Evolutionary conservation across 208 protist genomes (phyloP), one percentile per base, ranked within the genome.

Genomic region (Acanthamoeba healyi): DNA sequence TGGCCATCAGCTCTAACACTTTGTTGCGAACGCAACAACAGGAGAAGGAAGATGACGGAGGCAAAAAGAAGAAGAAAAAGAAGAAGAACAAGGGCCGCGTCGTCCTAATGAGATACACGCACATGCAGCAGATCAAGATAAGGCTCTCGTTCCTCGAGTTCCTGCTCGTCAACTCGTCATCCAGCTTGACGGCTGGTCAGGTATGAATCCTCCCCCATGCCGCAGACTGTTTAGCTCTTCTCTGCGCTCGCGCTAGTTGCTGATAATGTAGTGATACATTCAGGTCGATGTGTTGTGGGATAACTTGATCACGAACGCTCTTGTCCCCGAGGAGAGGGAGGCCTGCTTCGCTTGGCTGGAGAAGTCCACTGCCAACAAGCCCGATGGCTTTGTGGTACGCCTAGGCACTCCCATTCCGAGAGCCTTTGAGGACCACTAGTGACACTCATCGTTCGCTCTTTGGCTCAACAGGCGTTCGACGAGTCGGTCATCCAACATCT

Each of bases 71-170:
- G n/a, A 63, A 79, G 14, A 77, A 90, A 19, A 61, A 88, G 46
- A 94, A 82, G n/a, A 87, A 67, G 32, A 77, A 86, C 32, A 94
- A 94, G 40, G 82, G 61, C 4, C 58, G 58, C 38, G 46, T 24
- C n/a, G 22, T 40, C 40, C 58, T 32, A 58, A 42, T 95, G 95
- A 26, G 46, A 38, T 42, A 65, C 38, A 42, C 93, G n/a, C 94
- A 96, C 72, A 63, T 96, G 29, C n/a, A 93, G 29, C 94, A 95
- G 51, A 56, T 95, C 29, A 94, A 95, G 65, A 89, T 44, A 22
- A 46, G 95, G 34, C 82, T 97, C 5, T 91, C 94, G 19, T 96
- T 97, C 54, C 91, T 97, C 1, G 92, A 97, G 40, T 96, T 95
- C 70, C 65, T 97, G 9, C 81, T 97, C 36, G 92, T 77, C 63